A percentile compares a stretch with the other conserved stretches of the same genome.
Conservation (phyloP, 495 filamentous ascomycete genomes). For the Penicillium bovifimosum region DNA sequence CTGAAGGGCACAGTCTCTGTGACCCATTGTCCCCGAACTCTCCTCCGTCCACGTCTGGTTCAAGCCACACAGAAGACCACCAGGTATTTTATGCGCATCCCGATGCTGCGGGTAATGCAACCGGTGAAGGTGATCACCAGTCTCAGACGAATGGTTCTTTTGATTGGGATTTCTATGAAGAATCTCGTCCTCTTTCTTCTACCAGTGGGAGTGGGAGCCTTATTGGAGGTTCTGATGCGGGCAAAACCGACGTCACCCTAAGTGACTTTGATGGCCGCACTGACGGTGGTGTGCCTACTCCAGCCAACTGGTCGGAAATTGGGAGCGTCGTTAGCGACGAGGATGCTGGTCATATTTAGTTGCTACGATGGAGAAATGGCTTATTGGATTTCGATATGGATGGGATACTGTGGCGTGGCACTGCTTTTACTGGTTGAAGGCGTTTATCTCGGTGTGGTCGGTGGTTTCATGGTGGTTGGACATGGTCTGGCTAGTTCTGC, state of each 20-base stretch:
- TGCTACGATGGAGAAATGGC: slow-evolving; percentile 1
- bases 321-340: slow-evolving; percentile 63
- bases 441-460: neutral
- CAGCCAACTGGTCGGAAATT: slow-evolving; percentile 73
- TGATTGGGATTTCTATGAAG: slow-evolving; percentile 16
- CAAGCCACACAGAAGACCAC: slow-evolving; percentile 31
- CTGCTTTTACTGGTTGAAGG: neutral
- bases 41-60: neutral
- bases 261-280: slow-evolving; percentile 53
- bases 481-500: neutral
- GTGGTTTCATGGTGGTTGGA: neutral
- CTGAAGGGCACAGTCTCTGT: slow-evolving; percentile 19
- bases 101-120: slow-evolving; percentile 25
- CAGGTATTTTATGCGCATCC: slow-evolving; percentile 34
- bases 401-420: slow-evolving; percentile 3
- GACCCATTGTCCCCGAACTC: slow-evolving; percentile 18
- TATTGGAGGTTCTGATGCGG: slow-evolving; percentile 25
- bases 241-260: slow-evolving; percentile 52
- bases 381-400: neutral
- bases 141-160: slow-evolving; percentile 8
- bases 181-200: slow-evolving; percentile 36
- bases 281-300: slow-evolving; percentile 53
- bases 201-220: slow-evolving; percentile 35
- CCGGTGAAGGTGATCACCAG: slow-evolving; percentile 17
- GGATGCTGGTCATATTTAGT: slow-evolving; percentile 32